These are phyloP conservation scores for Diaporthe capsici DNA, from an alignment of 2,329 filamentous ascomycete genomes.

Conservation along the genomic window DNA sequence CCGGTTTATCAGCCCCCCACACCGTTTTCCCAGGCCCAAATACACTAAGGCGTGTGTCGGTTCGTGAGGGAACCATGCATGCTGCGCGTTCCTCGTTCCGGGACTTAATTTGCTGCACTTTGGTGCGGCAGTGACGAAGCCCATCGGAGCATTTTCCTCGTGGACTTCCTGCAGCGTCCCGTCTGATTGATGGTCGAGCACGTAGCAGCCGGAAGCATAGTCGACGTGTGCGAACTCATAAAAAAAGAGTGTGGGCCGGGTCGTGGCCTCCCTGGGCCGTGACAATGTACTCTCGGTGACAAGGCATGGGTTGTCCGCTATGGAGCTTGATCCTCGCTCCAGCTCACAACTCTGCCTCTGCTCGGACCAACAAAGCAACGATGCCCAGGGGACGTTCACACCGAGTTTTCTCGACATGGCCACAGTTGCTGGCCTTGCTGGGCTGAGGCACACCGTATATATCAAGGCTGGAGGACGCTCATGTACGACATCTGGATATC, in stretches of 20 bases:
- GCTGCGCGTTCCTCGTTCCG: conserved; percentile 22
- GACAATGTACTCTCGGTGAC: conserved; percentile 37
- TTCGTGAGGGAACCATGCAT: conserved; percentile 31
- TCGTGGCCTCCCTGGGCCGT: conserved; percentile 31
- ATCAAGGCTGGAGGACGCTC: conserved; percentile 35
- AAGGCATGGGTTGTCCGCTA: conserved; percentile 40
- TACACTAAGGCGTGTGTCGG: conserved; percentile 13
- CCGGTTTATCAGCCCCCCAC: conserved; percentile 34
- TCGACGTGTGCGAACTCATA: not conserved
- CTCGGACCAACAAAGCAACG: conserved; percentile 41
- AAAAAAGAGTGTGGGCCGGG: conserved; percentile 33
- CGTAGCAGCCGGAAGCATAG: conserved; percentile 18
- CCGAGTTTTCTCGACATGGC: conserved; percentile 41
- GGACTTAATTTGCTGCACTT: conserved; percentile 21
- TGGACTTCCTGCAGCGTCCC: conserved; percentile 21
- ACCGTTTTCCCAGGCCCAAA: conserved; percentile 18
- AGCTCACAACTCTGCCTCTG: conserved; percentile 40
- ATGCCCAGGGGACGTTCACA: conserved; percentile 41
- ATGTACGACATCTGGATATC: not conserved
- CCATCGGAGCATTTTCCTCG: conserved; percentile 25
- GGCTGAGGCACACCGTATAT: conserved; percentile 32
- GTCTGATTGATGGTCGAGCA: conserved; percentile 29
- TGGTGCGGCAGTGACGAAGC: conserved; percentile 12
- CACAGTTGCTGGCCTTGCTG: conserved; percentile 33
- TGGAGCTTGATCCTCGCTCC: conserved; percentile 42